phyloP scores from a whole-genome alignment of 306 rosid genomes.

The Castanospermum australe region DNA sequence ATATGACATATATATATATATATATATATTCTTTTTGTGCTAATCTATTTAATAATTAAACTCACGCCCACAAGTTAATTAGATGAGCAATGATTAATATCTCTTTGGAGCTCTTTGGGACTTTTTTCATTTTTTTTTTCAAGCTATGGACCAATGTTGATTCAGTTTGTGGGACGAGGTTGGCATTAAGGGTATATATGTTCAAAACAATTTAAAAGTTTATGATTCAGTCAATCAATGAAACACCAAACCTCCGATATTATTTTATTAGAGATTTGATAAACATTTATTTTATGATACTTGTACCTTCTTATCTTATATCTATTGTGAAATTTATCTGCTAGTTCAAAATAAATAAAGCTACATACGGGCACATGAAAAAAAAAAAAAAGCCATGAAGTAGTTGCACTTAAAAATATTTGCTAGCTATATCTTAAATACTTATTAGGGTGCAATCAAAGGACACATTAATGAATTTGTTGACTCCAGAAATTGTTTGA shows the following conservation, averaged over 20 bases:
- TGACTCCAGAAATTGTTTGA: not conserved
- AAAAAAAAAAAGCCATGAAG: not conserved
- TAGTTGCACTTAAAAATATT: not conserved
- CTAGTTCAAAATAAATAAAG: not conserved
- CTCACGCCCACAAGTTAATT: not conserved
- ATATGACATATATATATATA: no score
- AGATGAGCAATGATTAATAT: not conserved
- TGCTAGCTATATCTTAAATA: no score
- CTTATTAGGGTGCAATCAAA: no score
- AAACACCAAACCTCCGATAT: not conserved
- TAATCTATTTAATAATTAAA: not conserved
- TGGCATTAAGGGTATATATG: not conserved
- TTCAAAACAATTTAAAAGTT: not conserved
- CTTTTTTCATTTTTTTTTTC: not conserved
- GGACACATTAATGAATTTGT: not conserved
- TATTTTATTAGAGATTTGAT: not conserved
- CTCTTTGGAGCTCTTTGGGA: not conserved
- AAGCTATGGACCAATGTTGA: not conserved
- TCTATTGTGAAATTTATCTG: not conserved
- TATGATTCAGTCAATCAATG: not conserved
- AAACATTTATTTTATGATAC: not conserved
- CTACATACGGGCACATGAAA: not conserved
- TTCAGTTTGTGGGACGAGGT: conserved; percentile 25
- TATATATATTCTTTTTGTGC: not conserved
- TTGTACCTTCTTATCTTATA: not conserved